Base-by-base conservation (phyloP, 2,329 filamentous ascomycete genomes). In the Anisogramma anomala region DNA sequence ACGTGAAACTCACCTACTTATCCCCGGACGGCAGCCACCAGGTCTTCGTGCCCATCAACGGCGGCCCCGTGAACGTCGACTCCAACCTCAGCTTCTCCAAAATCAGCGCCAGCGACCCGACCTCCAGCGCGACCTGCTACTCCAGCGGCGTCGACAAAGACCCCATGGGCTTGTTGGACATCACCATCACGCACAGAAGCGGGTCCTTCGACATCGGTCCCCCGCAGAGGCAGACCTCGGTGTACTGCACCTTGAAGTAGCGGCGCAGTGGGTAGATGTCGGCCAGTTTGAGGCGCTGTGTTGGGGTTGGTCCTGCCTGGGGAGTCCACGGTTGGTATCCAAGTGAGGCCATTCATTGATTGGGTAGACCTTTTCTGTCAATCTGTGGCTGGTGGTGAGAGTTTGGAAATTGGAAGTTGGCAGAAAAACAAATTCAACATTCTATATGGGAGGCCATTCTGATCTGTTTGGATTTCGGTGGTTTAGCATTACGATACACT, bases 11-110 rank as follows among this genome's bases (percentile, higher is more conserved):
- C 18, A 37, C 33, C 4, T 49, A 39, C 47, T 48, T 42, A 13
- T 42, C 47, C 14, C 42, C 47, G 8, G 47, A 48, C 19, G 45
- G 45, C 25, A 46, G 39, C 19, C 45, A 41, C 19, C 36, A 34
- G 3, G 9, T 33, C 6, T 17, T 18, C 23, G 36, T 49, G 7
- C 47, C 47, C 28, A 33, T 36, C 15, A 45, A 48, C 41, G 47
- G 47, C 4, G 28, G 33, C 6, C 6, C 14, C 9, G 36, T 33
- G 27, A 17, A 3, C 9, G 33, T 46, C 34, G 20, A 43, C 45
- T 37, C 37, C 47, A 27, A 45, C 17, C 17, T 48, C 46, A 41
- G 40, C 36, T 41, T 49, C 40, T 43, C 45, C n/a, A 38, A 20
- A 27, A 43, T 48, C 42, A n/a, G 8, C n/a, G 43, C 45, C 7